Evolutionary conservation across 352 stramenopile species (phyloP), one percentile per base, ranked within the genome.

Genomic region (Phytophthora constricta): DNA sequence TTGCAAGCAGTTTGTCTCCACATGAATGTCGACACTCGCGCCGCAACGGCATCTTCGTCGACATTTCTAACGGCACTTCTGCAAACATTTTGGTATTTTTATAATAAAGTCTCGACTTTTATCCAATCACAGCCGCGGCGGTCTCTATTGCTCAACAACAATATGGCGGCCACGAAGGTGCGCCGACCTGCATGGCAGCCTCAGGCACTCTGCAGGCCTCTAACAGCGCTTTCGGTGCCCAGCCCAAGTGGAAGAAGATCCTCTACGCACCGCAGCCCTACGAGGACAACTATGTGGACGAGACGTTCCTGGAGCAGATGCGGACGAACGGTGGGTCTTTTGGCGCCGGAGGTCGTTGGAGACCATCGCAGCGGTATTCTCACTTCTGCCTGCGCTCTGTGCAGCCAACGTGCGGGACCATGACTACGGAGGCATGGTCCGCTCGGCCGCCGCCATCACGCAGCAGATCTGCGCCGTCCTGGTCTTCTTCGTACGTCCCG

Each of bases 241-340:
- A 79, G 62, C 67, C 63, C 8, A 57, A 74, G 67, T 97, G 91
- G 91, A 76, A 85, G 46, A 97, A 96, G 74, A 89, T 97, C 19
- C 76, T 98, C 47, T 98, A 96, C 65, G 84, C 89, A 41, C 62
- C 77, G 49, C 92, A 98, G 74, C 87, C 85, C 0, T 97, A 93
- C 66, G 85, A 92, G 27, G 92, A 98, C 76, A 96, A 96, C 70
- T 95, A 97, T 72, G 91, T 98, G 49, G 86, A 93, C 56, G 74
- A 85, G 51, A 91, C 84, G 25, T 98, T 98, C 72, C 78, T 98
- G 26, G 83, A 94, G 70, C 89, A 97, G 68, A 87, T 97, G 63
- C 88, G 87, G 53, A 97, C 90, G 14, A 97, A 97, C 62, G 79
- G 91, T 96, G 65, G 52, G 74, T 1, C 23, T 42, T 8, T n/a